Evolutionary conservation across 2,329 filamentous ascomycete genomes (phyloP), one percentile per base, ranked within the genome.

Genomic region (Talaromyces sp.): DNA sequence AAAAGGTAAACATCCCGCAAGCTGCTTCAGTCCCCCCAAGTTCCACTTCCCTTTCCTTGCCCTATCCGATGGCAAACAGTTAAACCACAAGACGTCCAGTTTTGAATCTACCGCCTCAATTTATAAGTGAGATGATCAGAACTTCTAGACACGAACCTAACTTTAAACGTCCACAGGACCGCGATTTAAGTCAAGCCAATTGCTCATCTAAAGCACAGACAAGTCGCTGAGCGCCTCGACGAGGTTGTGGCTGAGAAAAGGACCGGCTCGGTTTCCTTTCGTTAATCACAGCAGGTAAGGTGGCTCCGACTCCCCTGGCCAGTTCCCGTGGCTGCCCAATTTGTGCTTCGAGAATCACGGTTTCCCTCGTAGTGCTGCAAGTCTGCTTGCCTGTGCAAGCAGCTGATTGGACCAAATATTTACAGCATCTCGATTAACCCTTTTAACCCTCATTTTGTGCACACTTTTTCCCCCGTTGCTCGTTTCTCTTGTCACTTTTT

Each of bases 221-320:
- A 52, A 37, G n/a, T 21, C n/a, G n/a, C n/a, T n/a, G n/a, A 22
- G 48, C 53, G 43, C 43, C 33, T 39, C 41, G 22, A 36, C n/a
- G 36, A 56, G 33, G 25, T 28, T n/a, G 54, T 50, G 54, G 35
- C 54, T 56, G 37, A 56, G 15, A 40, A 56, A 39, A 50, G 36
- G 43, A 40, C 54, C 41, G 28, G 43, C 54, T 48, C 48, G 53
- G 45, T 9, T 41, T 31, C 7, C 31, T 33, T 43, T 48, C 28
- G 33, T 50, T 40, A 48, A 31, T 25, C 48, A 3, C 43, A 48
- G 22, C 21, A 56, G 43, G 53, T 56, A 56, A 56, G 35, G 43
- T 50, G 54, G 17, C 52, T n/a, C 39, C 8, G 22, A 17, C 8
- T 31, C 40, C 35, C 33, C 52, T 19, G n/a, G 31, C 53, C 40